phyloP scores from a whole-genome alignment of 305 asterid species.

The Fraxinus velutina region DNA sequence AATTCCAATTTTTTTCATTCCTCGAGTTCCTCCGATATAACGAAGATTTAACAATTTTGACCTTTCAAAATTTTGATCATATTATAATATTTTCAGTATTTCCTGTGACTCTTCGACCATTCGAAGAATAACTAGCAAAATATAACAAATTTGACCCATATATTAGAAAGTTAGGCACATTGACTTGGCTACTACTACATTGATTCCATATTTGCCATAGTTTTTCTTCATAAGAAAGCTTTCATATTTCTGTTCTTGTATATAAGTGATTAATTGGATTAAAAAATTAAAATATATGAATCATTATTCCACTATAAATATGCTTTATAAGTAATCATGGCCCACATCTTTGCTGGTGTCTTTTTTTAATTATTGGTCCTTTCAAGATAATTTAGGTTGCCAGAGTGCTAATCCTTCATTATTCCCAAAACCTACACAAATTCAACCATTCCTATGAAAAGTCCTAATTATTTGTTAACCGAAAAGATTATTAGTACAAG shows the following conservation, averaged over 20 bases:
- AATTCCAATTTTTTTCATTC: neutral
- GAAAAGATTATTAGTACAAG: neutral
- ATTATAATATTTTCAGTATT: no score
- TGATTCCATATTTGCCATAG: neutral
- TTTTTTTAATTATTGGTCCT: conserved; percentile 28
- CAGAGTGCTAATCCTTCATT: conserved; percentile 22
- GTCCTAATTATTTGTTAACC: neutral
- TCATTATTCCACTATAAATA: conserved; percentile 21
- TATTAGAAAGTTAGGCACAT: neutral
- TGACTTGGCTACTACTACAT: no score
- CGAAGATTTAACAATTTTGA: neutral
- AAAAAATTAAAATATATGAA: neutral
- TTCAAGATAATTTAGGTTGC: conserved; percentile 22
- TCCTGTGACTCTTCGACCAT: no score
- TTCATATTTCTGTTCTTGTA: neutral
- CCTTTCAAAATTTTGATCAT: neutral
- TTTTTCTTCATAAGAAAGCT: neutral
- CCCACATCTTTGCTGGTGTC: conserved; percentile 34
- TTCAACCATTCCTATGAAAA: neutral
- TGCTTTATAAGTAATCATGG: conserved; percentile 16
- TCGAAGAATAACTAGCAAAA: neutral
- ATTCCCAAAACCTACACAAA: conserved; percentile 5
- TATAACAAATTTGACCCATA: neutral
- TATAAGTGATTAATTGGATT: conserved; percentile 18
- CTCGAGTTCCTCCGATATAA: neutral